Evolutionary conservation across 2,329 filamentous ascomycete species (phyloP).

Genomic region (Apiospora marii): DNA sequence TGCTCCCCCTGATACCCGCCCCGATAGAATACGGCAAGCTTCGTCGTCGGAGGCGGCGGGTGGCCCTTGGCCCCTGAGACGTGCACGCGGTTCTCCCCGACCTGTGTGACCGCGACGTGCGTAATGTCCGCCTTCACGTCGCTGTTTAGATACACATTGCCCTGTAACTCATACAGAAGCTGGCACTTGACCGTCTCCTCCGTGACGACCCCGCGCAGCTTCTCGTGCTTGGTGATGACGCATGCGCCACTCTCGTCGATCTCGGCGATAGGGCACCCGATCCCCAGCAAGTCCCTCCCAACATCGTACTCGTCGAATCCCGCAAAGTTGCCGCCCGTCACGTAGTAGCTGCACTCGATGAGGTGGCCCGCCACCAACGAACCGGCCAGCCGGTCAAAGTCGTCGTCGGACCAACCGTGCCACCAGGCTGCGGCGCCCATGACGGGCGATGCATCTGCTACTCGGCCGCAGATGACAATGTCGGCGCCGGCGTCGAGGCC

Average conservation of each 20-base stretch:
- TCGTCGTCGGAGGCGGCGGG: constrained; percentile 58
- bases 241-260: constrained; percentile 43
- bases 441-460: constrained; percentile 58
- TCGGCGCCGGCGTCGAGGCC: constrained; percentile 53
- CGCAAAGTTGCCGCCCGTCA: constrained; percentile 62
- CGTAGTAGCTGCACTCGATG: constrained; percentile 63
- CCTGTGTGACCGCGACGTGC: constrained; percentile 46
- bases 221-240: constrained; percentile 46
- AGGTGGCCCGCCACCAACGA: constrained; percentile 60
- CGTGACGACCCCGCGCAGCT: constrained; percentile 48
- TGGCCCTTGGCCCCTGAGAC: constrained; percentile 51
- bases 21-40: constrained; percentile 58
- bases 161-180: constrained; percentile 58
- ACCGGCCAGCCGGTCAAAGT: constrained; percentile 58
- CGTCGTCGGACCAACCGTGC: constrained; percentile 57
- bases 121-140: constrained; percentile 54
- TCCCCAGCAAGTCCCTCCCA: constrained; percentile 39
- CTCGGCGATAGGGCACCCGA: constrained; percentile 49
- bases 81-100: constrained; percentile 46
- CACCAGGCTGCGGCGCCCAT: constrained; percentile 65
- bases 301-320: constrained; percentile 53
- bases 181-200: constrained; percentile 50
- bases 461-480: constrained; percentile 58
- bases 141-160: constrained; percentile 55
- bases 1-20: constrained; percentile 57